Conservation (phyloP, 2,329 filamentous ascomycete species). For the Cercospora nicotianae region DNA sequence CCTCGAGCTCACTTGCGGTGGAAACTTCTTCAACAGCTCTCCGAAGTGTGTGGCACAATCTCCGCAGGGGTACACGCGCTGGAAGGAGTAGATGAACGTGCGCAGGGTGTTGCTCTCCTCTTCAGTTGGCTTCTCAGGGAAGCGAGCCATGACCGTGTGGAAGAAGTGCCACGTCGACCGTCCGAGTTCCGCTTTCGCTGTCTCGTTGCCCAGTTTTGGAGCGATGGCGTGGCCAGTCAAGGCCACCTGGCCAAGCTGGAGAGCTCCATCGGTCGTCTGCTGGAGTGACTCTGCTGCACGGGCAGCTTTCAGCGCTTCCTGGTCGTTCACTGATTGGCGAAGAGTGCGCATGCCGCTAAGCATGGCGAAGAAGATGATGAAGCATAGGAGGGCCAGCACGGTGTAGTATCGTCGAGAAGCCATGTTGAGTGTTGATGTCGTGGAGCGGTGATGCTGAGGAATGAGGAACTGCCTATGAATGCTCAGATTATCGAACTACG, state of each 20-base stretch:
- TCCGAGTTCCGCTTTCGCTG: conserved; percentile 68
- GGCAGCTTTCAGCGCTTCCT: not conserved
- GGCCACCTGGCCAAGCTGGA: conserved; percentile 16
- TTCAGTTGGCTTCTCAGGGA: conserved; percentile 61
- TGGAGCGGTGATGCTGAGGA: not conserved
- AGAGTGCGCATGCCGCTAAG: conserved; percentile 15
- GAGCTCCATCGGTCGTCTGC: not conserved
- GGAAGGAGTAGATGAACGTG: conserved; percentile 63
- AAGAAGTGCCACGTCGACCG: conserved; percentile 66
- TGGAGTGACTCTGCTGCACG: conserved; percentile 1
- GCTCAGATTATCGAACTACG: not conserved
- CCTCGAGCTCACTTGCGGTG: conserved; percentile 63
- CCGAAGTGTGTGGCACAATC: conserved; percentile 67
- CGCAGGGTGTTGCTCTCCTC: conserved; percentile 62
- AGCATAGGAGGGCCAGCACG: conserved; percentile 15
- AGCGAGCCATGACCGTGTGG: conserved; percentile 66
- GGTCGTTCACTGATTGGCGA: not conserved
- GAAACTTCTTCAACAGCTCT: conserved; percentile 60
- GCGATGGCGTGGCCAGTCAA: conserved; percentile 62
- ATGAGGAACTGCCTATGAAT: not conserved
- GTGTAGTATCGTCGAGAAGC: conserved; percentile 13
- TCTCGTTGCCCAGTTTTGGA: conserved; percentile 79
- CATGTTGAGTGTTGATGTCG: conserved; percentile 6
- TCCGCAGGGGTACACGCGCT: conserved; percentile 65
- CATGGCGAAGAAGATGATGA: conserved; percentile 50